Percentiles rank a stretch among this genome's conserved stretches.
Conservation (phyloP, 1,284 basidiomycete species). For the Cutaneotrichosporon cavernicola region DNA sequence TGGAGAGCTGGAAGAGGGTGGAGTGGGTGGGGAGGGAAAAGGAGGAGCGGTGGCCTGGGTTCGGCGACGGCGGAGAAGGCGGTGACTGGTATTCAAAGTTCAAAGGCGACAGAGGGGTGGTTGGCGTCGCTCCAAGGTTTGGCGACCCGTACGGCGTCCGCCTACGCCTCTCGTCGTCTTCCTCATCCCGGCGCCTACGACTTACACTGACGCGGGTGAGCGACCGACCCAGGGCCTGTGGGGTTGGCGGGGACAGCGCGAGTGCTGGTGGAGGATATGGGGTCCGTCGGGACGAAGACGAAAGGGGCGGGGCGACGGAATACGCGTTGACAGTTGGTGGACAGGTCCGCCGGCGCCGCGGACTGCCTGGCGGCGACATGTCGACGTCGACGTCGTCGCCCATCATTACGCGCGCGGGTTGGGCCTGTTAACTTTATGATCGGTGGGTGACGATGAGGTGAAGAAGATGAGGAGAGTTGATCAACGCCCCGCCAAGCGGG, state of each 20-base stretch:
- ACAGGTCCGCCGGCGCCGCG: not conserved
- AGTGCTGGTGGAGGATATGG: not conserved
- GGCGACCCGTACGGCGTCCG: not conserved
- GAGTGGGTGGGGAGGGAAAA: not conserved
- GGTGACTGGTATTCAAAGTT: not conserved
- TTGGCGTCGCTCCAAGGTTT: not conserved
- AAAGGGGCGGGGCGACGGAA: not conserved
- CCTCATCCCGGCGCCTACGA: not conserved
- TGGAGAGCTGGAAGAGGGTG: too few species aligned
- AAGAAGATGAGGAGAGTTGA: not conserved
- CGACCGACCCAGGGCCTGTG: not conserved
- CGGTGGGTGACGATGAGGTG: not conserved
- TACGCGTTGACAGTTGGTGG: not conserved
- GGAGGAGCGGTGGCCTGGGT: not conserved
- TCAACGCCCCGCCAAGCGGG: too few species aligned
- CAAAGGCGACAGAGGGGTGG: not conserved
- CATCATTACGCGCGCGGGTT: not conserved
- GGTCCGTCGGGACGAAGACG: not conserved
- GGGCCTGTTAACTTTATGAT: not conserved
- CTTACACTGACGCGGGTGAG: not conserved
- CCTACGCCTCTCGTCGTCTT: not conserved
- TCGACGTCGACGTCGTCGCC: slow-evolving; percentile 3
- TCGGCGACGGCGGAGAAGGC: not conserved
- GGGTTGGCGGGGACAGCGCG: not conserved
- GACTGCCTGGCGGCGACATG: not conserved